These are phyloP conservation scores for Gossypium gossypioides DNA, from an alignment of 441 rosid species.

Conservation along the genomic window DNA sequence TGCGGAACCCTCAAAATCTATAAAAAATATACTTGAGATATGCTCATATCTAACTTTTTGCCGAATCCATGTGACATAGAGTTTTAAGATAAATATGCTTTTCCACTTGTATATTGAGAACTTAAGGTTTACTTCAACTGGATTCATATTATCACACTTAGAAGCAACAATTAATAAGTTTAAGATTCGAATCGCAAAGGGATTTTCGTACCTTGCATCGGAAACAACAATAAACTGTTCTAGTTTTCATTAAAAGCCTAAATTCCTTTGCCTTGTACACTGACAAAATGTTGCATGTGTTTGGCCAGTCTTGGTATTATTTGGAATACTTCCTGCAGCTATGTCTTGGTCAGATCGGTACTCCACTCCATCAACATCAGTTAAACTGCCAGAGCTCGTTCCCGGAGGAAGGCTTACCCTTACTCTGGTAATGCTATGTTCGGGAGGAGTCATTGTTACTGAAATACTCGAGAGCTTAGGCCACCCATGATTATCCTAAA, in stretches of 20 bases:
- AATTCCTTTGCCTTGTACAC: background rate
- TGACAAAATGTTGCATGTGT: slow-evolving; percentile 4
- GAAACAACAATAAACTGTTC: background rate
- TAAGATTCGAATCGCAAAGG: background rate
- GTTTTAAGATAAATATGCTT: too few relatives aligned
- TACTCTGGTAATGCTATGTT: slow-evolving; percentile 42
- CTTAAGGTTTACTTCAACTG: too few relatives aligned
- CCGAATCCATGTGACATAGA: too few relatives aligned
- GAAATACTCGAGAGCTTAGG: slow-evolving; percentile 40
- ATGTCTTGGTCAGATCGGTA: slow-evolving; percentile 90
- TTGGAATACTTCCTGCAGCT: slow-evolving; percentile 75
- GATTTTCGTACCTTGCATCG: background rate
- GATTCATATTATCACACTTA: too few relatives aligned
- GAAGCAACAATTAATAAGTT: too few relatives aligned
- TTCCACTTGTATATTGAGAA: too few relatives aligned
- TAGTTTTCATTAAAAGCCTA: background rate
- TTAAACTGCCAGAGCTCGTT: slow-evolving; percentile 37
- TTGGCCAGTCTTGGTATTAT: slow-evolving; percentile 52
- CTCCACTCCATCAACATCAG: slow-evolving; percentile 26
- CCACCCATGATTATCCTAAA: slow-evolving; percentile 5
- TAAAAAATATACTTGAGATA: too few relatives aligned
- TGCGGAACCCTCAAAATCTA: background rate
- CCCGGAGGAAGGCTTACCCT: slow-evolving; percentile 74
- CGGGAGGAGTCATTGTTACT: slow-evolving; percentile 51
- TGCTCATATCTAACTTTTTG: too few relatives aligned